Base-by-base conservation (phyloP, 2,329 filamentous ascomycete genomes). In the Alternaria alternata region DNA sequence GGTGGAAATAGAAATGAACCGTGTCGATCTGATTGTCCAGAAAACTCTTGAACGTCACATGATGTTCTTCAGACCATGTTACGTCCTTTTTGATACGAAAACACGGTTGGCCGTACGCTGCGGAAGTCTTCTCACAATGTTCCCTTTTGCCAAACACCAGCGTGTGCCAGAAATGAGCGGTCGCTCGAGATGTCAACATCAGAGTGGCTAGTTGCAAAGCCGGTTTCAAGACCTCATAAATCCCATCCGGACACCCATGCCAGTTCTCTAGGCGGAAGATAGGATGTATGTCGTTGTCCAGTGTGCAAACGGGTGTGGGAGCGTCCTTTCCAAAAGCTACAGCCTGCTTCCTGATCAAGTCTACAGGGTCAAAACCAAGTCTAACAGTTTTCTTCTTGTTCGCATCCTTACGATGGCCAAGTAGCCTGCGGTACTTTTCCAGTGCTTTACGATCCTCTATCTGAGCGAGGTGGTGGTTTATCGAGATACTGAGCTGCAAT, bases 271-370 rank as follows among this genome's bases (percentile, higher is more conserved):
- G 63, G 20, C 75, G 73, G 46, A 79, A 78, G 18, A 79, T 74
- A 3, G 74, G 64, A 54, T 79, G 77, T 20, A 79, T 74, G 1
- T 75, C 71, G 41, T 76, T 77, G 30, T 71, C 68, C n/a, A 79
- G 69, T 18, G 73, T 78, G 20, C 67, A 78, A 3, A 60, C 32
- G 18, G 62, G 65, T 20, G 67, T 59, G 3, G 62, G 41, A 7
- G 61, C 34, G 20, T 70, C 51, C 26, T 73, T 62, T 7, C 71
- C 59, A 44, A 79, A 75, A 6, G 69, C 70, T 9, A 80, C 72
- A 36, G 77, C 77, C 68, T 78, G 76, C 47, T 78, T 78, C 46
- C 74, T 77, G 52, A 80, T 78, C 43, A 80, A 56, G 22, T 80
- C 76, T 36, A 76, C 69, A 18, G 78, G 76, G 53, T 80, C 76